These are phyloP conservation scores for Hansfordia pulvinata DNA, from an alignment of 2,329 filamentous ascomycete genomes.

Conservation along the genomic window DNA sequence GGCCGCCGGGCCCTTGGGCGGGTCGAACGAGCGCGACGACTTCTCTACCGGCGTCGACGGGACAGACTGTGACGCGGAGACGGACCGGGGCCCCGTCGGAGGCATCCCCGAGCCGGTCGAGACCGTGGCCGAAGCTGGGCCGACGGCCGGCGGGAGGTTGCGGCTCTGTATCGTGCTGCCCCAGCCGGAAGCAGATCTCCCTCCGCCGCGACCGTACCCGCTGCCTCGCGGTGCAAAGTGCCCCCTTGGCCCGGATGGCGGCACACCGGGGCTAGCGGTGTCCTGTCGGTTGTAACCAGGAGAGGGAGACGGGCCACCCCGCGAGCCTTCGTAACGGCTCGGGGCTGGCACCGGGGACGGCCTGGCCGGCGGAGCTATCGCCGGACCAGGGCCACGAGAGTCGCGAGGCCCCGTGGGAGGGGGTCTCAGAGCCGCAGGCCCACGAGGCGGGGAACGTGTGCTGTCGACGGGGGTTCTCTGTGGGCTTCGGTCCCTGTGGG, in stretches of 20 bases:
- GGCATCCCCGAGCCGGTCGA: slow-evolving; percentile 18
- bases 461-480: slow-evolving; percentile 10
- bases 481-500: slow-evolving; percentile 14
- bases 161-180: slow-evolving; percentile 14
- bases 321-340: too few relatives aligned
- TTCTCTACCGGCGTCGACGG: slow-evolving; percentile 21
- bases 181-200: slow-evolving; percentile 28
- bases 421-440: slow-evolving; percentile 36
- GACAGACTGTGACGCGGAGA: slow-evolving; percentile 17
- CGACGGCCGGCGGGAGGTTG: slow-evolving; percentile 12
- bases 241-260: slow-evolving; percentile 40
- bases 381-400: slow-evolving; percentile 20
- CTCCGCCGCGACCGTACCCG: slow-evolving; percentile 26
- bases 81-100: slow-evolving; percentile 15
- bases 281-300: slow-evolving; percentile 19
- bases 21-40: slow-evolving; percentile 39
- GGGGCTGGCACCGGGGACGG: slow-evolving; percentile 10
- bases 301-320: slow-evolving; percentile 14
- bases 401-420: slow-evolving; percentile 34
- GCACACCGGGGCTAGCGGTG: slow-evolving; percentile 30
- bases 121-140: slow-evolving; percentile 22
- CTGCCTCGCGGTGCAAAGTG: slow-evolving; percentile 34
- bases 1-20: slow-evolving; percentile 37
- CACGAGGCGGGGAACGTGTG: slow-evolving; percentile 34
- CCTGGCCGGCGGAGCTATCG: slow-evolving; percentile 18